These are phyloP conservation scores for Fusarium kyushuense DNA, from an alignment of 2,329 filamentous ascomycete genomes.

Conservation along the genomic window DNA sequence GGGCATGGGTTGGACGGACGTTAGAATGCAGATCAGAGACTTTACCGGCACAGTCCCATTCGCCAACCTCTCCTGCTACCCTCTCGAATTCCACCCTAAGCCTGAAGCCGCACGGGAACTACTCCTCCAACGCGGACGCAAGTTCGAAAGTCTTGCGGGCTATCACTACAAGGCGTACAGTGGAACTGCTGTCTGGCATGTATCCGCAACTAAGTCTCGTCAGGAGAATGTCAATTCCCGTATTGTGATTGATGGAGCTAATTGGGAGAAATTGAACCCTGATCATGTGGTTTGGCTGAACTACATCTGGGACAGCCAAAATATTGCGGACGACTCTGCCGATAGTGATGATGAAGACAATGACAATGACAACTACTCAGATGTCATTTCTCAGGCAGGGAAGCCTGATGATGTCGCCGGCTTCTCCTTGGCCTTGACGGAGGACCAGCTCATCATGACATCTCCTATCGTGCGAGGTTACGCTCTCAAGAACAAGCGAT, in stretches of 20 bases:
- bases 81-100: constrained; percentile 58
- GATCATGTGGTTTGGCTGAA: constrained; percentile 44
- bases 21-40: constrained; percentile 53
- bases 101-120: constrained; percentile 50
- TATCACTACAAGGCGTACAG: constrained; percentile 63
- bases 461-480: constrained; percentile 61
- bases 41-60: constrained; percentile 62
- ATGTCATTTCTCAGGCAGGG: background rate
- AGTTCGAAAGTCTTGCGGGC: constrained; percentile 60
- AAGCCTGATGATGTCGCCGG: background rate
- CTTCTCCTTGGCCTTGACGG: constrained; percentile 49
- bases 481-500: constrained; percentile 60
- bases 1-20: constrained; percentile 57
- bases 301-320: constrained; percentile 1
- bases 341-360: constrained; percentile 18
- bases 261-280: constrained; percentile 50
- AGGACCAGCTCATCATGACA: constrained; percentile 57
- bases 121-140: constrained; percentile 57
- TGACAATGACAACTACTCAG: background rate
- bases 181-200: constrained; percentile 53
- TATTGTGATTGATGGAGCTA: constrained; percentile 50
- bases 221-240: constrained; percentile 49
- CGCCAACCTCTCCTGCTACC: constrained; percentile 58
- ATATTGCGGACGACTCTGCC: background rate
- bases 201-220: constrained; percentile 38